These are phyloP conservation scores for Blastocystis sp. DNA, from an alignment of 352 stramenopile species.

Conservation along the genomic window DNA sequence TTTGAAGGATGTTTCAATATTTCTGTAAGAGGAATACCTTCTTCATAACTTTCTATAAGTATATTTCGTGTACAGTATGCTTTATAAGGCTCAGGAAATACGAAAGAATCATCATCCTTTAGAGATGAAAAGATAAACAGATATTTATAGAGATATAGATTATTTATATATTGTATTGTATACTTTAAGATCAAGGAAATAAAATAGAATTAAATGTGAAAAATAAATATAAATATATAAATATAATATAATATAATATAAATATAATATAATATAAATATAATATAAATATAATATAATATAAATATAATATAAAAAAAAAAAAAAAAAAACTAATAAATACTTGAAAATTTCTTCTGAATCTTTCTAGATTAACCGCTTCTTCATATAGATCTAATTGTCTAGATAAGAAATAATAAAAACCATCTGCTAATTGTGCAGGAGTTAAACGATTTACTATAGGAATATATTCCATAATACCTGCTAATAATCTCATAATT, in stretches of 20 bases:
- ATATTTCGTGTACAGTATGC: constrained; percentile 10
- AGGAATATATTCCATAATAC: not conserved
- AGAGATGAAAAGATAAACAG: too few relatives aligned
- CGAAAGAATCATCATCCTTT: constrained; percentile 30
- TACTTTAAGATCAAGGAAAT: too few relatives aligned
- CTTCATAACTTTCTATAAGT: constrained; percentile 12
- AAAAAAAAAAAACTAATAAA: not conserved
- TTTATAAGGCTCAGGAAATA: constrained; percentile 20
- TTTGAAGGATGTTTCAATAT: constrained; percentile 7
- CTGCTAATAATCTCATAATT: constrained; percentile 5
- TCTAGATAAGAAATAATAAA: constrained; percentile 10
- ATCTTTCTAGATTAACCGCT: constrained; percentile 29
- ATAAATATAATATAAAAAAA: too few relatives aligned
- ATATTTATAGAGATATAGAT: too few relatives aligned
- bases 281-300: too few relatives aligned
- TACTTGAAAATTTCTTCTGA: constrained; percentile 27
- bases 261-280: too few relatives aligned
- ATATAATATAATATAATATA: too few relatives aligned
- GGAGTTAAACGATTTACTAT: constrained; percentile 14
- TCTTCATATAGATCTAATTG: constrained; percentile 28
- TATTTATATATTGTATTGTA: too few relatives aligned
- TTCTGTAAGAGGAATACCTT: not conserved
- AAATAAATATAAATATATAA: too few relatives aligned
- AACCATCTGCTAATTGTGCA: not conserved
- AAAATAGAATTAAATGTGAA: too few relatives aligned